Evolutionary conservation across 305 asterid genomes (phyloP).

Genomic region (Solanum hybrid): DNA sequence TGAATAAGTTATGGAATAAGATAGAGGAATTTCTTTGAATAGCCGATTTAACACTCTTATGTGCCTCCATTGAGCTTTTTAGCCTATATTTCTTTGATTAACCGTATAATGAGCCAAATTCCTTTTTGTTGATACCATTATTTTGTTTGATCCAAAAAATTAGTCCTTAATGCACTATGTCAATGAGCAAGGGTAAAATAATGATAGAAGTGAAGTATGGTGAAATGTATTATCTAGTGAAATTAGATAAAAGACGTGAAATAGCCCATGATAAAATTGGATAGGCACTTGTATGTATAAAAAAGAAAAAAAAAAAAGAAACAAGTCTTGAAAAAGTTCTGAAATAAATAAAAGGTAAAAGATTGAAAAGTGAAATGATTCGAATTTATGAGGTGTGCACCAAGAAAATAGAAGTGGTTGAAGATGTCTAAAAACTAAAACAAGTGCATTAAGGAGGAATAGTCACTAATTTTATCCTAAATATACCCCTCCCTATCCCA

Average conservation of each 20-base stretch:
- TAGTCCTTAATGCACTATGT: not conserved
- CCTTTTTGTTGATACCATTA: not conserved
- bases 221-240: not conserved
- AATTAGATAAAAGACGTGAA: not conserved
- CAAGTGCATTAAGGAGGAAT: not conserved
- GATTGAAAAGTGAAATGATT: too few species aligned
- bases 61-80: not conserved
- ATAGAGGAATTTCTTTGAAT: not conserved
- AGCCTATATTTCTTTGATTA: not conserved
- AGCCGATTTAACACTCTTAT: not conserved
- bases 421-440: too few species aligned
- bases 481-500: not conserved
- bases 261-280: not conserved
- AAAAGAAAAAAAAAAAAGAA: too few species aligned
- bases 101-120: not conserved
- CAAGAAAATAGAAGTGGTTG: not conserved
- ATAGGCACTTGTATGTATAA: not conserved
- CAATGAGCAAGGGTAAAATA: not conserved
- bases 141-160: not conserved
- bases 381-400: too few species aligned
- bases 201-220: not conserved
- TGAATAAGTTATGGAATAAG: too few species aligned
- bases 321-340: too few species aligned
- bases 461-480: not conserved
- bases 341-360: too few species aligned